These are phyloP conservation scores for Pseudozyma flocculosa DNA, from an alignment of 1,284 basidiomycete genomes.

Conservation along the genomic window DNA sequence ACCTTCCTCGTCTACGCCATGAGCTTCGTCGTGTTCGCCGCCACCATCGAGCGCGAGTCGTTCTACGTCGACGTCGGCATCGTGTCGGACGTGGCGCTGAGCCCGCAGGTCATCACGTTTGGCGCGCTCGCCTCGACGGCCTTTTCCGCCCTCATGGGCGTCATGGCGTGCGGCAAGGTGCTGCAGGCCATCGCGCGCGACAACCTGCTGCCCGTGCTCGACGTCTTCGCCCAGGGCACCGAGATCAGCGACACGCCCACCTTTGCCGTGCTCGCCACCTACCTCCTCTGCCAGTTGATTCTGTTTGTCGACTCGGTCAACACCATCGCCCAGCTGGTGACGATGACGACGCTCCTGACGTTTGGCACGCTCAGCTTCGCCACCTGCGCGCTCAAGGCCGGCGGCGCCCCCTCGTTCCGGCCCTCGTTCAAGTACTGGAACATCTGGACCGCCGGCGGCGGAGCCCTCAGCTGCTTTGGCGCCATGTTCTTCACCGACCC, in stretches of 20 bases:
- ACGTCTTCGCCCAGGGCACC: slow-evolving; percentile 54
- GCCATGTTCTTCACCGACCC: slow-evolving; percentile 56
- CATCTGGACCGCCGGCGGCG: slow-evolving; percentile 56
- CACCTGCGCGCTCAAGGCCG: slow-evolving; percentile 55
- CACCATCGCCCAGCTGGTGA: slow-evolving; percentile 56
- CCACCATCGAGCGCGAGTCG: slow-evolving; percentile 51
- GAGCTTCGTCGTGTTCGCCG: slow-evolving; percentile 51
- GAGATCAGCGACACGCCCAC: slow-evolving; percentile 52
- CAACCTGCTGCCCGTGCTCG: slow-evolving; percentile 50
- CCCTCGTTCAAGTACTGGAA: slow-evolving; percentile 58
- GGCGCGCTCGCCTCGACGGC: slow-evolving; percentile 54
- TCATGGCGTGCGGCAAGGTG: slow-evolving; percentile 56
- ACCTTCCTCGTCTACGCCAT: slow-evolving; percentile 52
- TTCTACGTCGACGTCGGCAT: slow-evolving; percentile 55
- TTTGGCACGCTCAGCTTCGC: slow-evolving; percentile 55
- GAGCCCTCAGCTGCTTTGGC: slow-evolving; percentile 46
- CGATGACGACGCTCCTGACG: slow-evolving; percentile 56
- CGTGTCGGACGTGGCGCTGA: slow-evolving; percentile 51
- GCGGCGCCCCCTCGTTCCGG: slow-evolving; percentile 56
- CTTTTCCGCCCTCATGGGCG: slow-evolving; percentile 56
- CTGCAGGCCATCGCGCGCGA: slow-evolving; percentile 56
- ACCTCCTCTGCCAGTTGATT: slow-evolving; percentile 49
- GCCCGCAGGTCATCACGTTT: slow-evolving; percentile 52
- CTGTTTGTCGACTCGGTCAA: slow-evolving; percentile 56
- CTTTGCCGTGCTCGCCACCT: slow-evolving; percentile 52